phyloP scores from a whole-genome alignment of 2,329 filamentous ascomycete species.

The Fusarium sp. region DNA sequence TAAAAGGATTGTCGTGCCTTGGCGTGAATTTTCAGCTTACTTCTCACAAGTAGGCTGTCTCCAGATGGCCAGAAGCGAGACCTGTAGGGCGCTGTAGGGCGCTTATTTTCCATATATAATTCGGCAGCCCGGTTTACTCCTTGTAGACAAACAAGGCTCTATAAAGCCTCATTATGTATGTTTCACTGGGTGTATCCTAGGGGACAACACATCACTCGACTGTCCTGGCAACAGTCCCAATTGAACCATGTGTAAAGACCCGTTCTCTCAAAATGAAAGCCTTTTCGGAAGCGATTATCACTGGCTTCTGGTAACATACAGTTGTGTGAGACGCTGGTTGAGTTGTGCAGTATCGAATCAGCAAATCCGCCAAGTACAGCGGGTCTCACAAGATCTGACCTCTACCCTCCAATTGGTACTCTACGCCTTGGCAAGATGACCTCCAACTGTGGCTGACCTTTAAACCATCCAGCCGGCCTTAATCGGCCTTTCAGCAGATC shows the following conservation, averaged over 20 bases:
- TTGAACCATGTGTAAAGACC: background rate
- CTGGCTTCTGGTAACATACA: slow-evolving; percentile 15
- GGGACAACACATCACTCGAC: background rate
- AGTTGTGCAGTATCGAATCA: background rate
- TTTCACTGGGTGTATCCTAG: background rate
- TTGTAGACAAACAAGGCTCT: background rate
- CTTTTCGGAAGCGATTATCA: background rate
- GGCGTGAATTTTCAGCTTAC: background rate
- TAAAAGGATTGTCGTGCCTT: slow-evolving; percentile 1
- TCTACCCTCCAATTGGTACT: background rate
- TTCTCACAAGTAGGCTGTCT: background rate
- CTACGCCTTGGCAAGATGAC: background rate
- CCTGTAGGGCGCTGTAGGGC: background rate
- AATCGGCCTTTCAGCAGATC: background rate
- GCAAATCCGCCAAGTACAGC: background rate
- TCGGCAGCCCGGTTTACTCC: background rate
- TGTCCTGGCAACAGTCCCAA: background rate
- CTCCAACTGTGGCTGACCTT: background rate
- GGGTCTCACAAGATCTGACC: background rate
- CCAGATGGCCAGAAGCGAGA: background rate
- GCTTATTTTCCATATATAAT: background rate
- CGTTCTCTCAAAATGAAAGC: slow-evolving; percentile 13
- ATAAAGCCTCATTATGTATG: background rate
- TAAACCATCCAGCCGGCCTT: background rate
- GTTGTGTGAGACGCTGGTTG: background rate